Conservation (phyloP, 2,329 filamentous ascomycete species). For the Lachnellula subtilissima region DNA sequence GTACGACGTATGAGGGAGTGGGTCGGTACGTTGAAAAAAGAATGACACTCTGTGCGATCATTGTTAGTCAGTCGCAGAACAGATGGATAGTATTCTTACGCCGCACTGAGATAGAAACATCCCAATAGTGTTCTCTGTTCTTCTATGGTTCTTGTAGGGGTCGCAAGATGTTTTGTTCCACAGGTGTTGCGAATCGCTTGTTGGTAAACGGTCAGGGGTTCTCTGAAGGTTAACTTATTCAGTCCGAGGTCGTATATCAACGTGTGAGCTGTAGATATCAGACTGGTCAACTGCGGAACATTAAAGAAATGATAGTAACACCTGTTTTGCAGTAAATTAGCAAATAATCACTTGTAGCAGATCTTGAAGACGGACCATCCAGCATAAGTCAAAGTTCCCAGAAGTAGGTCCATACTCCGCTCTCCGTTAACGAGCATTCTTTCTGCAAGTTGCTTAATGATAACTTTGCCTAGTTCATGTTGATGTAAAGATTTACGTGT, state of each 20-base stretch:
- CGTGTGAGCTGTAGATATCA: conserved; percentile 9
- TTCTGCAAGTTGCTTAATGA: conserved; percentile 16
- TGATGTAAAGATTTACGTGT: conserved; percentile 6
- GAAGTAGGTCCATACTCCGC: conserved; percentile 16
- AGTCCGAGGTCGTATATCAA: conserved; percentile 18
- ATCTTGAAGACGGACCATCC: conserved; percentile 11
- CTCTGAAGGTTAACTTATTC: conserved; percentile 1
- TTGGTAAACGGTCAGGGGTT: background rate
- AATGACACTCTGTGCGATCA: conserved; percentile 5
- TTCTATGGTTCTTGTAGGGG: conserved; percentile 6
- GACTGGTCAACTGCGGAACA: conserved; percentile 9
- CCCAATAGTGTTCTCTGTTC: conserved; percentile 15
- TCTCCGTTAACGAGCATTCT: conserved; percentile 13
- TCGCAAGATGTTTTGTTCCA: background rate
- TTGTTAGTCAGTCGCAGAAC: background rate
- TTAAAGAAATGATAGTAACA: conserved; percentile 12
- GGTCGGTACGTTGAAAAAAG: conserved; percentile 15
- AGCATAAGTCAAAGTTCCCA: conserved; percentile 12
- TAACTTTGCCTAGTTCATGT: conserved; percentile 3
- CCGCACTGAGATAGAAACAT: conserved; percentile 12
- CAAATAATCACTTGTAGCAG: background rate
- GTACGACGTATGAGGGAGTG: conserved; percentile 9
- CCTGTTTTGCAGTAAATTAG: conserved; percentile 5
- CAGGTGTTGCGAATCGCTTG: background rate
- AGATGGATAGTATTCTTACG: conserved; percentile 4